Conservation (phyloP, 1,139 yeast species). For the Insectozyma bohioensis region DNA sequence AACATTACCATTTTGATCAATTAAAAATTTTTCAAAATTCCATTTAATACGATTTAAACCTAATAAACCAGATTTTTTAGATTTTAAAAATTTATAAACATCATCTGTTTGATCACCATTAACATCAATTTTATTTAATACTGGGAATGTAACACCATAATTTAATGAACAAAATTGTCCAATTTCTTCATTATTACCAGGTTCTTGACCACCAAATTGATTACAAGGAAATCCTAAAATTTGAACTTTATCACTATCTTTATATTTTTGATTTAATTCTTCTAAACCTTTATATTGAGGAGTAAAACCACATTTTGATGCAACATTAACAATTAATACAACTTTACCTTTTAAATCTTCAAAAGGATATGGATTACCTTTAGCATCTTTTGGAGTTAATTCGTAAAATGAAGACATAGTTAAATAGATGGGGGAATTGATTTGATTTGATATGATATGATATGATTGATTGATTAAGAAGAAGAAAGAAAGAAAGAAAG, state of each 20-base stretch:
- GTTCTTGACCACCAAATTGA: slow-evolving; percentile 64
- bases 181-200: slow-evolving; percentile 42
- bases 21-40: slow-evolving; percentile 52
- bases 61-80: slow-evolving; percentile 41
- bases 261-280: slow-evolving; percentile 74
- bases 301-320: slow-evolving; percentile 86
- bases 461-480: not conserved
- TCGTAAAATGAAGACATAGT: slow-evolving; percentile 41
- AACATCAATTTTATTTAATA: slow-evolving; percentile 83
- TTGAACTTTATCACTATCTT: slow-evolving; percentile 60
- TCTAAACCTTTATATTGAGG: slow-evolving; percentile 83
- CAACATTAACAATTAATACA: slow-evolving; percentile 89
- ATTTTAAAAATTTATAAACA: slow-evolving; percentile 75
- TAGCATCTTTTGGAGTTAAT: slow-evolving; percentile 38
- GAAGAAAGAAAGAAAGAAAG: not conserved
- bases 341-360: slow-evolving; percentile 79
- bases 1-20: slow-evolving; percentile 46
- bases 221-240: slow-evolving; percentile 85
- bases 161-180: slow-evolving; percentile 40
- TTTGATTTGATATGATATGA: too few species aligned
- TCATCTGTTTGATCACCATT: slow-evolving; percentile 83
- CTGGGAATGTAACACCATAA: slow-evolving; percentile 75
- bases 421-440: not conserved
- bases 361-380: slow-evolving; percentile 67
- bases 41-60: slow-evolving; percentile 49